Evolutionary conservation across 176 grass and related monocot genomes (phyloP).

Genomic region (Themeda triandra): DNA sequence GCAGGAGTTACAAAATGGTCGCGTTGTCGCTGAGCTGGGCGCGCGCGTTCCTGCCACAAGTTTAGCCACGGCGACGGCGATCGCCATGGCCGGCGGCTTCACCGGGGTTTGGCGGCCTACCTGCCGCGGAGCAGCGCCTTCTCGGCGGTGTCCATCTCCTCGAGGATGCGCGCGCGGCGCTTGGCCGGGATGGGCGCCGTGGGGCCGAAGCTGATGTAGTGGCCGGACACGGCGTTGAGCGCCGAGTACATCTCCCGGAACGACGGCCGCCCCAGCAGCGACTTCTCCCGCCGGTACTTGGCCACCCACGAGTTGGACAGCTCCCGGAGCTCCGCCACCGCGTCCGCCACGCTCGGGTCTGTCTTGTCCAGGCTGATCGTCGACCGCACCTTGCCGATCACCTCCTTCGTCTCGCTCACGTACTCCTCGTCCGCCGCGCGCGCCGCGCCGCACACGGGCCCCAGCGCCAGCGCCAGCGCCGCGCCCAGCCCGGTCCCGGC

Average conservation of each 20-base stretch:
- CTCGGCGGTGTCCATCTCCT: constrained; percentile 98
- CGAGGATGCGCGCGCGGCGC: constrained; percentile 91
- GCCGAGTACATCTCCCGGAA: constrained; percentile 99
- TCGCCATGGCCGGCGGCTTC: background rate
- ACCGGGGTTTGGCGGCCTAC: constrained; percentile 22
- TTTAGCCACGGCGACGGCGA: background rate
- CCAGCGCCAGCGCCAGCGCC: constrained; percentile 26
- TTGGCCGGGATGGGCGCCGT: constrained; percentile 90
- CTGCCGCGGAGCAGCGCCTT: constrained; percentile 86
- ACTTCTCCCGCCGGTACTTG: constrained; percentile 90
- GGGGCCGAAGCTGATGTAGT: constrained; percentile 99
- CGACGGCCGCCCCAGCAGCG: constrained; percentile 68
- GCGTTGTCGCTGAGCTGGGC: background rate
- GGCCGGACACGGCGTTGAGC: constrained; percentile 92
- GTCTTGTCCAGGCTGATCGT: constrained; percentile 81
- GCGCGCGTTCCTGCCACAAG: background rate
- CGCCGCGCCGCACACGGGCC: constrained; percentile 16
- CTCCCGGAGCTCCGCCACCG: constrained; percentile 85
- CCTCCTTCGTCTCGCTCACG: constrained; percentile 81
- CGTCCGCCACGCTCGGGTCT: constrained; percentile 74
- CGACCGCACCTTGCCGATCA: constrained; percentile 90
- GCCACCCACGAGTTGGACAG: constrained; percentile 93
- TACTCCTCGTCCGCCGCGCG: constrained; percentile 81
- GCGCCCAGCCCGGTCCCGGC: constrained; percentile 5
- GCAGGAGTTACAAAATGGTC: constrained; percentile 17